Base-by-base conservation (phyloP, 2,329 filamentous ascomycete species). In the Phaeosphaeria sp. region DNA sequence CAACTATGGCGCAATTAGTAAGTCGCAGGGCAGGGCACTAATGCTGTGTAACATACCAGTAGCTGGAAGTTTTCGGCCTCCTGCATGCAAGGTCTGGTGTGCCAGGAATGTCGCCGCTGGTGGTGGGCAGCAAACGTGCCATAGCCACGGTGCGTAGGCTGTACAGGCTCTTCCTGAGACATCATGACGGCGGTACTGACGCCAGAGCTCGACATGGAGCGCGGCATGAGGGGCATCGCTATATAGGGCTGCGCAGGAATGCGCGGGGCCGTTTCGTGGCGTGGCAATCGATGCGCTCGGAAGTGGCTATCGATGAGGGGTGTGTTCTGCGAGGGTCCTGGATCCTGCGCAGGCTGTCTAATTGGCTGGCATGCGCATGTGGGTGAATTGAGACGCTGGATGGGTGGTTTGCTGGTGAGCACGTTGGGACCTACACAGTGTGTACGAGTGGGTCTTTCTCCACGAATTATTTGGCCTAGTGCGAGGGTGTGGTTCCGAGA, bases 11-110 rank as follows among this genome's bases (percentile, higher is more conserved):
- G 11, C 1, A 20, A 58, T 77, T 56, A 77, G 68, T 1, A 44
- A 46, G 36, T 13, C 6, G 13, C 18, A 20, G 51, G 41, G 22
- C 30, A 44, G 13, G 22, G 39, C 21, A 41, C n/a, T 18, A 27
- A 51, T 27, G 11, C 6, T 39, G 48, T 53, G 50, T 30, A 48
- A 51, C 64, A 41, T 68, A 78, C 78, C 67, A 81, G 65, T 1
- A 79, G 53, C 52, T 82, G 80, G 43, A 83, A 74, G 67, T 83
- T 81, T 56, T 83, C 81, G 5, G 76, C 72, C 55, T 83, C 81
- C 15, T 76, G 69, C 30, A 75, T 72, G 76, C 80, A 82, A 55
- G 78, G 74, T 54, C 74, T 73, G 39, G 77, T 72, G 66, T 82
- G 81, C 42, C 80, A 82, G 20, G 80, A 82, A 63, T 82, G 81